Conservation (phyloP, 805 yeast species). For the Priceomyces castillae region DNA sequence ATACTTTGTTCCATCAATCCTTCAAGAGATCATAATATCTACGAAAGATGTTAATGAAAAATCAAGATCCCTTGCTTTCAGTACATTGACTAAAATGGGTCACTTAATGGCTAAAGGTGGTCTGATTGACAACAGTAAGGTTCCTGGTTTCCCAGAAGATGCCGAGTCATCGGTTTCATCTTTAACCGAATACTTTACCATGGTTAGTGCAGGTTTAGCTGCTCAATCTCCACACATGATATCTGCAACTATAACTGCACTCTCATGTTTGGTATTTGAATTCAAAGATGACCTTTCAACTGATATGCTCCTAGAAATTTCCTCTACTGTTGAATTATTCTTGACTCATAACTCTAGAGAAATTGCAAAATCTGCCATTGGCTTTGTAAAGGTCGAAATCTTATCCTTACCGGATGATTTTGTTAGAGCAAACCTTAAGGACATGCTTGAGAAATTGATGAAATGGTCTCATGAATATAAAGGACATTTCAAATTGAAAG, state of each 20-base stretch:
- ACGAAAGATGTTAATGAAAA: slow-evolving; percentile 93
- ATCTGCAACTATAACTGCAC: slow-evolving; percentile 86
- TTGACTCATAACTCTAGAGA: slow-evolving; percentile 89
- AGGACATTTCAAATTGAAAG: slow-evolving; percentile 90
- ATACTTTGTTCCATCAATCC: slow-evolving; percentile 73
- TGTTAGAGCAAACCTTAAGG: slow-evolving; percentile 63
- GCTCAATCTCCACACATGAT: slow-evolving; percentile 95
- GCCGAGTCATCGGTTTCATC: slow-evolving; percentile 67
- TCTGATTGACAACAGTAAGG: slow-evolving; percentile 56
- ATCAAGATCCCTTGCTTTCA: slow-evolving; percentile 78
- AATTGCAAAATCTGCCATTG: slow-evolving; percentile 90
- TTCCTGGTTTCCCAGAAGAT: slow-evolving; percentile 62
- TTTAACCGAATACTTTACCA: slow-evolving; percentile 80
- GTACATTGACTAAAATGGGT: slow-evolving; percentile 77
- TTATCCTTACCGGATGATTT: slow-evolving; percentile 77
- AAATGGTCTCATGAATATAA: slow-evolving; percentile 95
- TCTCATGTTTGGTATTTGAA: slow-evolving; percentile 83
- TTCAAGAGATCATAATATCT: slow-evolving; percentile 85
- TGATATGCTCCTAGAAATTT: slow-evolving; percentile 66
- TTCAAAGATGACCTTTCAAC: slow-evolving; percentile 64
- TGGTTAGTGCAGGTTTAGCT: slow-evolving; percentile 94
- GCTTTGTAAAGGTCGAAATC: slow-evolving; percentile 88
- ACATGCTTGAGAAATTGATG: slow-evolving; percentile 68
- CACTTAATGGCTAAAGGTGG: slow-evolving; percentile 71
- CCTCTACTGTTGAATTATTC: slow-evolving; percentile 84